Conservation (phyloP, 2,329 filamentous ascomycete genomes). For the Colletotrichum ledebouriae region DNA sequence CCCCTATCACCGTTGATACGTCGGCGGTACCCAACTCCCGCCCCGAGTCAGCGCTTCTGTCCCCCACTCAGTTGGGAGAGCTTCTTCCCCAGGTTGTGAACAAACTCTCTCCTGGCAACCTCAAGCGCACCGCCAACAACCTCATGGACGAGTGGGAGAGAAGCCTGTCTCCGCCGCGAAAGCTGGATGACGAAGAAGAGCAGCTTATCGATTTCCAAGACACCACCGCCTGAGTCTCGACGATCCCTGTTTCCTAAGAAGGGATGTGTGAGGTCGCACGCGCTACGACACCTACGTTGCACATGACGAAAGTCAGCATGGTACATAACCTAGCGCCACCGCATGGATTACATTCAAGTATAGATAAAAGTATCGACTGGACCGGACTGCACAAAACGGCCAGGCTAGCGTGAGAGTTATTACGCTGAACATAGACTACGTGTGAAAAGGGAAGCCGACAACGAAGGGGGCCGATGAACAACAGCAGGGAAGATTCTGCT, state of each 20-base stretch:
- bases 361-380: conserved; percentile 36
- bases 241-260: neutral
- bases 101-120: conserved; percentile 78
- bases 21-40: conserved; percentile 38
- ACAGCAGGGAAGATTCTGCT: neutral
- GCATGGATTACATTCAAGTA: conserved; percentile 27
- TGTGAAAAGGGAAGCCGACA: neutral
- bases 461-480: neutral
- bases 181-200: conserved; percentile 38
- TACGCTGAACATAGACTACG: conserved; percentile 28
- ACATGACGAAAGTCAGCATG: neutral
- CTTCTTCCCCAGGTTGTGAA: conserved; percentile 78
- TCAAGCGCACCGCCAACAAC: conserved; percentile 86
- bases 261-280: too few relatives aligned
- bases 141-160: conserved; percentile 95
- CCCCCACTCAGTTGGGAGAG: conserved; percentile 64
- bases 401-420: conserved; percentile 29
- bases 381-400: conserved; percentile 29
- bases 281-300: neutral
- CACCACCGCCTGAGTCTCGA: conserved; percentile 31
- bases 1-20: conserved; percentile 48
- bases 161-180: conserved; percentile 69
- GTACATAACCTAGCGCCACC: conserved; percentile 12
- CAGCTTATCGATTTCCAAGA: conserved; percentile 41
- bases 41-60: conserved; percentile 43